Evolutionary conservation across 2,329 filamentous ascomycete genomes (phyloP).

Genomic region (Fusarium chaquense): DNA sequence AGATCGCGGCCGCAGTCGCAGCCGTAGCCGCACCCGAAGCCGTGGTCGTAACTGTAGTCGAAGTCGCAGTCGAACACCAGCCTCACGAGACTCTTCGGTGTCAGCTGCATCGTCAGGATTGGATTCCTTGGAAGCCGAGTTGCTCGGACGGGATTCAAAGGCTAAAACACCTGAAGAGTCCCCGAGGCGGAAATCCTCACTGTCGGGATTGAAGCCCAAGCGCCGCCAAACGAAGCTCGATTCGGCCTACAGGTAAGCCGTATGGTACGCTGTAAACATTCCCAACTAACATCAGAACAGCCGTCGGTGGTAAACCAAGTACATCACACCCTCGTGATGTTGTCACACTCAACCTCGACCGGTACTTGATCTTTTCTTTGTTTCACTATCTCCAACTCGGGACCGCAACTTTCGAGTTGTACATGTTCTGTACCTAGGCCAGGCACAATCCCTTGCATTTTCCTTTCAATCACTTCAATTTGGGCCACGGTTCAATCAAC

Average conservation of each 20-base stretch:
- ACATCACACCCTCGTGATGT: slow-evolving; percentile 2
- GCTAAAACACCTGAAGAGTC: slow-evolving; percentile 47
- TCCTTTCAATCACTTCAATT: slow-evolving; percentile 8
- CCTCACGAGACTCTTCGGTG: slow-evolving; percentile 49
- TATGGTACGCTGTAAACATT: no score
- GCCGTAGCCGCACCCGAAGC: slow-evolving; percentile 4
- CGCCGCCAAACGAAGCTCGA: slow-evolving; percentile 53
- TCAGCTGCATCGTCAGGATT: slow-evolving; percentile 53
- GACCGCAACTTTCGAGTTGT: slow-evolving; percentile 21
- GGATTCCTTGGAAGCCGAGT: slow-evolving; percentile 55
- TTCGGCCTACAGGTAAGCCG: slow-evolving; percentile 55
- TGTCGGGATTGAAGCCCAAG: slow-evolving; percentile 44
- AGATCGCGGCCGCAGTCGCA: slow-evolving; percentile 21
- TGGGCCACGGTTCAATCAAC: slow-evolving; percentile 18
- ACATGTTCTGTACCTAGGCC: slow-evolving; percentile 34
- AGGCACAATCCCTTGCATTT: slow-evolving; percentile 34
- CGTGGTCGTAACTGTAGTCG: slow-evolving; percentile 25
- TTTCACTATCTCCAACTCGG: slow-evolving; percentile 14
- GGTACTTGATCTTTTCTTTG: slow-evolving; percentile 33
- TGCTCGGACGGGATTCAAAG: slow-evolving; percentile 52
- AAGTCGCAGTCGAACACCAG: slow-evolving; percentile 40
- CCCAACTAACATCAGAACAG: slow-evolving; percentile 43
- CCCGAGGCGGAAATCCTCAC: slow-evolving; percentile 37
- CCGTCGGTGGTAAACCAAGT: slow-evolving; percentile 52
- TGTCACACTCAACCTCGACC: slow-evolving; percentile 14